Conservation (phyloP, 192 early-diverging fungal genomes). For the Backusella mclennaniae region DNA sequence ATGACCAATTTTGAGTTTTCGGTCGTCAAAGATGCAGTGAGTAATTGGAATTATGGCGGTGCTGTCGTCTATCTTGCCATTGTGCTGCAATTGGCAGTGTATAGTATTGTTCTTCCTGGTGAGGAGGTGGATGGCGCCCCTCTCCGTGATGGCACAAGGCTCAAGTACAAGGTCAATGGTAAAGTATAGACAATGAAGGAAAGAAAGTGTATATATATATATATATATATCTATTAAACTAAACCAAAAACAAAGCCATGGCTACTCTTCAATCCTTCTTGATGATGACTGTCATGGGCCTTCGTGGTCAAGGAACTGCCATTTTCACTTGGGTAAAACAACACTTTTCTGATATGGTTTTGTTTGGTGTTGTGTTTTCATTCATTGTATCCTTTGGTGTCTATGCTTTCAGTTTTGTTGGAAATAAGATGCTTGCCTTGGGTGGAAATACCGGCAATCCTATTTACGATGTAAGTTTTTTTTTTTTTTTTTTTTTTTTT, state of each 20-base stretch:
- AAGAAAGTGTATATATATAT: background rate
- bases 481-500: background rate
- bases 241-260: constrained; percentile 10
- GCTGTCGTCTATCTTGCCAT: constrained; percentile 54
- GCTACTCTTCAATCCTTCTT: constrained; percentile 50
- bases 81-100: constrained; percentile 29
- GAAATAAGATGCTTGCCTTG: constrained; percentile 63
- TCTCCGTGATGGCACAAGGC: constrained; percentile 67
- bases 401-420: constrained; percentile 72
- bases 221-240: background rate
- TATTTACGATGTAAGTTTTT: constrained; percentile 73
- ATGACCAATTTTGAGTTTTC: background rate
- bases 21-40: background rate
- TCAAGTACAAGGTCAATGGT: constrained; percentile 87
- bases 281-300: constrained; percentile 47
- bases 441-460: constrained; percentile 88
- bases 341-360: constrained; percentile 70
- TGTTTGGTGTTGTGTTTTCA: constrained; percentile 64
- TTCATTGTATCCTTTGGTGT: constrained; percentile 65
- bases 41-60: constrained; percentile 45
- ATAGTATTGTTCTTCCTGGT: constrained; percentile 41
- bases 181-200: background rate
- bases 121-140: constrained; percentile 58
- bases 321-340: constrained; percentile 81
- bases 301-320: constrained; percentile 48